phyloP scores from a whole-genome alignment of 805 yeast species.

The Teunomyces atbi region DNA sequence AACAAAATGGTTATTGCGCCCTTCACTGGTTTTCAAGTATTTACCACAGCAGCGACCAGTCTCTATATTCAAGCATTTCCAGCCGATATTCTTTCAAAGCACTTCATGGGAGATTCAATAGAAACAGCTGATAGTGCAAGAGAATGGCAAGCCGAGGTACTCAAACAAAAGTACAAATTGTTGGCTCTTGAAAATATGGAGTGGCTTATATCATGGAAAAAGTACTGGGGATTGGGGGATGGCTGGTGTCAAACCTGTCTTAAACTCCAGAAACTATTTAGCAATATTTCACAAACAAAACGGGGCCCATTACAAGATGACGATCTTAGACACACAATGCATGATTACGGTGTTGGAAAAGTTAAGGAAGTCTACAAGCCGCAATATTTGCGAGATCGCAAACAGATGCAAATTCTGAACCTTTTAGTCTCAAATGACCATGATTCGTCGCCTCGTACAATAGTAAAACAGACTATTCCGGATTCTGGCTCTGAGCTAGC shows the following conservation, averaged over 20 bases:
- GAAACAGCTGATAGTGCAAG: neutral
- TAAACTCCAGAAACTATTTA: slow-evolving; percentile 23
- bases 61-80: slow-evolving; percentile 31
- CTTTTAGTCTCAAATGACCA: slow-evolving; percentile 8
- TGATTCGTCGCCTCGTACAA: neutral
- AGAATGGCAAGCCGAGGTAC: slow-evolving; percentile 4
- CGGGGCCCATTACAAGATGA: slow-evolving; percentile 17
- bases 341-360: slow-evolving; percentile 31
- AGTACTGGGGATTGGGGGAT: slow-evolving; percentile 29
- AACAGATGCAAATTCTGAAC: slow-evolving; percentile 15
- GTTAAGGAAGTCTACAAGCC: slow-evolving; percentile 20
- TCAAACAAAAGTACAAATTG: slow-evolving; percentile 16
- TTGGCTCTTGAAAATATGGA: slow-evolving; percentile 23
- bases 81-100: slow-evolving; percentile 13
- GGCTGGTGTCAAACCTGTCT: slow-evolving; percentile 27
- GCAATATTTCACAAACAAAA: slow-evolving; percentile 10
- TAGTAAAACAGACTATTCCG: neutral
- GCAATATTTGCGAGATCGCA: slow-evolving; percentile 7
- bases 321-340: slow-evolving; percentile 22
- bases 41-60: slow-evolving; percentile 34
- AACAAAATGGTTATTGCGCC: slow-evolving; percentile 35
- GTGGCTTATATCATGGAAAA: slow-evolving; percentile 23
- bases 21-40: slow-evolving; percentile 37
- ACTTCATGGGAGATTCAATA: slow-evolving; percentile 5
- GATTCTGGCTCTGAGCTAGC: neutral